These are phyloP conservation scores for Curvularia hawaiiensis DNA, from an alignment of 2,329 filamentous ascomycete genomes.

Conservation along the genomic window DNA sequence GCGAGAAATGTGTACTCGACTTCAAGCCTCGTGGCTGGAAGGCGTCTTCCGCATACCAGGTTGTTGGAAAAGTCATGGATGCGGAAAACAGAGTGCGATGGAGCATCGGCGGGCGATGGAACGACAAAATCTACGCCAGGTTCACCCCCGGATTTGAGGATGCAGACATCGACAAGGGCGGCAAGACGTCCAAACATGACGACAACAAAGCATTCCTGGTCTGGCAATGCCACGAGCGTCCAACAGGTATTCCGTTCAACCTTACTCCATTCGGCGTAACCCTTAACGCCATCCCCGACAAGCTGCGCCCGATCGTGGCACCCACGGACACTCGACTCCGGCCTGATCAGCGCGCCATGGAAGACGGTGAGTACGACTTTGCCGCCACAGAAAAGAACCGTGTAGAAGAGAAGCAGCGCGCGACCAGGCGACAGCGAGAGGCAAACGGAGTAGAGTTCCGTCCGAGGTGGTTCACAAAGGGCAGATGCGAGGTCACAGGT, in stretches of 20 bases:
- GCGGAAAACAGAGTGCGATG: constrained; percentile 79
- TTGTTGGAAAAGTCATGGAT: constrained; percentile 84
- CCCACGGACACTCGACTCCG: constrained; percentile 93
- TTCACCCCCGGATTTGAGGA: constrained; percentile 90
- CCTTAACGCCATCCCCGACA: constrained; percentile 89
- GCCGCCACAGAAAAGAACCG: constrained; percentile 94
- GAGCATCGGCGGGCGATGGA: constrained; percentile 94
- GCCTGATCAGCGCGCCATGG: constrained; percentile 97
- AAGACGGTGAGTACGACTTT: constrained; percentile 95
- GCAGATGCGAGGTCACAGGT: constrained; percentile 76
- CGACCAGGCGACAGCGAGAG: constrained; percentile 74
- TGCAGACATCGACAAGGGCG: constrained; percentile 59
- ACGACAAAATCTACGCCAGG: constrained; percentile 94
- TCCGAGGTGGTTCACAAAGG: constrained; percentile 84
- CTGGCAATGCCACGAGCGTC: constrained; percentile 86
- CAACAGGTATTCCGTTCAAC: constrained; percentile 90
- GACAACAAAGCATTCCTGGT: constrained; percentile 83
- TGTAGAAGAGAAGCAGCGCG: constrained; percentile 88
- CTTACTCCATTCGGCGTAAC: constrained; percentile 95
- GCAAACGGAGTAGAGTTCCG: constrained; percentile 77
- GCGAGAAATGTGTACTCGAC: constrained; percentile 85
- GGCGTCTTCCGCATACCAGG: constrained; percentile 86
- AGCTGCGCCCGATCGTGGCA: constrained; percentile 75
- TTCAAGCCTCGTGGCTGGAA: constrained; percentile 98
- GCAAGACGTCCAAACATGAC: constrained; percentile 55